These are phyloP conservation scores for Pythium coloratum DNA, from an alignment of 352 stramenopile genomes.

Conservation along the genomic window DNA sequence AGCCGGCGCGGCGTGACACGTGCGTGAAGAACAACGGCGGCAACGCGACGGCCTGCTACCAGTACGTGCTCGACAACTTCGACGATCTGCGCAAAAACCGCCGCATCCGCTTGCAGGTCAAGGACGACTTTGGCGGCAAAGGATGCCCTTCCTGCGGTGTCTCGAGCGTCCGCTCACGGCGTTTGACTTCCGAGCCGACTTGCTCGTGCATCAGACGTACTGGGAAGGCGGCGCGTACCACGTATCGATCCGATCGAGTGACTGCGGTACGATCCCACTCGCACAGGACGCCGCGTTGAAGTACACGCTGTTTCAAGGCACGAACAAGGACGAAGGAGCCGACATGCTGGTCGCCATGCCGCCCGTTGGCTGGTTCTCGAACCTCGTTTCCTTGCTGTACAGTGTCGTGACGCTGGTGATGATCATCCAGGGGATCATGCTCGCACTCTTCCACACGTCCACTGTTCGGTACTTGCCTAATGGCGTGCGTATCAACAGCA, in stretches of 20 bases:
- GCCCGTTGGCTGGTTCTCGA: conserved; percentile 38
- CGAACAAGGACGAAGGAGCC: conserved; percentile 34
- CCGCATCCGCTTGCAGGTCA: conserved; percentile 32
- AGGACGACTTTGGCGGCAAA: conserved; percentile 37
- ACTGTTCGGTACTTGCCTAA: conserved; percentile 45
- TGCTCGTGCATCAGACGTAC: conserved; percentile 50
- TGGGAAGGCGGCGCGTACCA: conserved; percentile 48
- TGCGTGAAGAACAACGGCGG: conserved; percentile 28
- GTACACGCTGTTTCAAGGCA: conserved; percentile 42
- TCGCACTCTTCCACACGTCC: conserved; percentile 35
- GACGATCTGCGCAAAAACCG: conserved; percentile 31
- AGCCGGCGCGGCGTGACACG: conserved; percentile 13
- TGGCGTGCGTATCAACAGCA: conserved; percentile 30
- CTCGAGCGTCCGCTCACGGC: conserved; percentile 30
- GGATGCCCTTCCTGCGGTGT: conserved; percentile 53
- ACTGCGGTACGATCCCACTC: conserved; percentile 39
- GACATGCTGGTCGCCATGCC: conserved; percentile 46
- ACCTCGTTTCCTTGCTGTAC: conserved; percentile 37
- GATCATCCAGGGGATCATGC: conserved; percentile 41
- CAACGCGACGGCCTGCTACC: conserved; percentile 40
- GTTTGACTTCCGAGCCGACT: conserved; percentile 59
- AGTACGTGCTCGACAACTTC: conserved; percentile 52
- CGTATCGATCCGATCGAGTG: conserved; percentile 48
- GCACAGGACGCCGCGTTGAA: conserved; percentile 34
- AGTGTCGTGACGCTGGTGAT: conserved; percentile 47